phyloP scores from a whole-genome alignment of 805 yeast genomes.

The Lipomyces kockii region DNA sequence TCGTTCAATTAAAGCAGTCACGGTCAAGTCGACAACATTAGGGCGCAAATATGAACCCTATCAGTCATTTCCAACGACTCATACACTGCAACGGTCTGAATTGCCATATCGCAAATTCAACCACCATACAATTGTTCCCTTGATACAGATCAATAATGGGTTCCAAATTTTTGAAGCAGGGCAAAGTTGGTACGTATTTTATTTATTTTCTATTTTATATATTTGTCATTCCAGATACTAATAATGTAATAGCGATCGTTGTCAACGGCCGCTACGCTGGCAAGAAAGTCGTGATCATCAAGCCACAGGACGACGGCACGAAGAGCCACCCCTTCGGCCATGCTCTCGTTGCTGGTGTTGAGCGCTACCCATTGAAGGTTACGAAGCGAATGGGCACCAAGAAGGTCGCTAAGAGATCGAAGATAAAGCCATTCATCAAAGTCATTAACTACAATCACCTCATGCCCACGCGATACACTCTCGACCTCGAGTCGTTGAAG shows the following conservation, averaged over 20 bases:
- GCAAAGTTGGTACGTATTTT: constrained; percentile 92
- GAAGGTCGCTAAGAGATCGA: constrained; percentile 96
- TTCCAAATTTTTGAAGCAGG: constrained; percentile 97
- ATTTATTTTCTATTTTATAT: background rate
- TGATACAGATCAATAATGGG: constrained; percentile 24
- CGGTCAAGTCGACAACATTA: background rate
- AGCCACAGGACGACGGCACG: constrained; percentile 98
- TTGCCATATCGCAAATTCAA: background rate
- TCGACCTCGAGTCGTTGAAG: constrained; percentile 96
- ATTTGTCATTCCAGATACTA: background rate
- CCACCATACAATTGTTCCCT: constrained; percentile 17
- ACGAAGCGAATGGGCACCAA: constrained; percentile 93
- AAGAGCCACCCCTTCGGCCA: constrained; percentile 99
- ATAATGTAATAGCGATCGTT: constrained; percentile 74
- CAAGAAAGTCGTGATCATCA: constrained; percentile 98
- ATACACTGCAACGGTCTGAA: background rate
- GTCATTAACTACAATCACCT: constrained; percentile 99
- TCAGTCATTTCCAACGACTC: background rate
- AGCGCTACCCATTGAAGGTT: constrained; percentile 97
- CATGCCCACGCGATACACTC: constrained; percentile 99
- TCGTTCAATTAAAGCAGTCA: too few species aligned
- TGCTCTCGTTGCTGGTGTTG: constrained; percentile 99
- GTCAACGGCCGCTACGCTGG: constrained; percentile 99
- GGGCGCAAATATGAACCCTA: background rate
- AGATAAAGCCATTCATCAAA: constrained; percentile 98